Evolutionary conservation across 352 stramenopile genomes (phyloP).

Genomic region (Globisporangium ultimum): DNA sequence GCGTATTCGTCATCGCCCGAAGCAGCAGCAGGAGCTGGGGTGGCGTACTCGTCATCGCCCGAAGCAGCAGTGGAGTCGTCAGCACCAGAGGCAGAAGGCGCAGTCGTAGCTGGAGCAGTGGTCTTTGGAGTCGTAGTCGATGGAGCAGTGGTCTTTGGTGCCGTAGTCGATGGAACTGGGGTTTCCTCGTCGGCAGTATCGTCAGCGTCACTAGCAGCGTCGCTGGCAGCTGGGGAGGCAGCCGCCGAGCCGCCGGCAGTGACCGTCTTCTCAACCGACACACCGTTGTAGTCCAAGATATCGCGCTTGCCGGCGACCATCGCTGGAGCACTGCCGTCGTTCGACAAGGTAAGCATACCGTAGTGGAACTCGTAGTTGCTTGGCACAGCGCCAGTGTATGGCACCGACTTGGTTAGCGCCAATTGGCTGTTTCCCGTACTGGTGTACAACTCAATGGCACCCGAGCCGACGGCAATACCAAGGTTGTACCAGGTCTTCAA

Average conservation of each 20-base stretch:
- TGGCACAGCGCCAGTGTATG: conserved; percentile 18
- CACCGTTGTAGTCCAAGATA: conserved; percentile 64
- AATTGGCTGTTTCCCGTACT: conserved; percentile 41
- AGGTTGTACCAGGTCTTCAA: conserved; percentile 68
- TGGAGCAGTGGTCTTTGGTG: neutral
- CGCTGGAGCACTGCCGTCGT: conserved; percentile 41
- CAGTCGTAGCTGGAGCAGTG: neutral
- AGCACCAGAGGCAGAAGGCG: too few relatives aligned
- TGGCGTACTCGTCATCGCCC: too few relatives aligned
- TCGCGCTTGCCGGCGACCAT: conserved; percentile 50
- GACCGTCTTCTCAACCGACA: conserved; percentile 40
- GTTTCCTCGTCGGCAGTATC: neutral
- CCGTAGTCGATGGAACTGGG: neutral
- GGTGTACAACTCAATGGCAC: conserved; percentile 47
- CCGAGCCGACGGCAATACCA: conserved; percentile 40
- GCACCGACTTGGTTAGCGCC: conserved; percentile 36
- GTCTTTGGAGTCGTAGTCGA: neutral
- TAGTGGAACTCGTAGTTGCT: conserved; percentile 63
- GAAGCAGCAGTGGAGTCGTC: too few relatives aligned
- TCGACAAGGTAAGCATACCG: conserved; percentile 61
- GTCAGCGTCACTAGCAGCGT: neutral
- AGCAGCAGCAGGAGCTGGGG: neutral
- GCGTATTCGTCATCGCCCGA: neutral
- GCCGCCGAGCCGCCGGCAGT: conserved; percentile 3
- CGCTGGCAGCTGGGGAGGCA: neutral